These are phyloP conservation scores for Fremontodendron californicum DNA, from an alignment of 345 rosid genomes.

Conservation along the genomic window DNA sequence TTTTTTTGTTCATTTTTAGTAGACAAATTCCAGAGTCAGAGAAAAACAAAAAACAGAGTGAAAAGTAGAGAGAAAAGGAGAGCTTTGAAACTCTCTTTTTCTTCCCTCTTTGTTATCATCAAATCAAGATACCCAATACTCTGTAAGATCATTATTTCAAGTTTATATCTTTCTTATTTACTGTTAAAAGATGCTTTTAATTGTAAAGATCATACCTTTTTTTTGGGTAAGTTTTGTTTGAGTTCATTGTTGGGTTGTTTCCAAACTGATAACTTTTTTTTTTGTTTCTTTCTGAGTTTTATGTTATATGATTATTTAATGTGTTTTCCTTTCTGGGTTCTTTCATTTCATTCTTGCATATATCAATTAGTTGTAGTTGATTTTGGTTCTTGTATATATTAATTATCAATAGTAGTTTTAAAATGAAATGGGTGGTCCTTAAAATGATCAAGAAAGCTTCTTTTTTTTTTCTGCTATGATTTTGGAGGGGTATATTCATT, in stretches of 20 bases:
- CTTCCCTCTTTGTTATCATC: neutral
- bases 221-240: neutral
- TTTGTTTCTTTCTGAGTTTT: neutral
- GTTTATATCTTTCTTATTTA: neutral
- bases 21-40: neutral
- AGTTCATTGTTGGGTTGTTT: neutral
- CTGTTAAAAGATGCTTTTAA: neutral
- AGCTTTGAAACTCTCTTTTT: neutral
- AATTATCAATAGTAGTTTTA: neutral
- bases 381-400: neutral
- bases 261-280: neutral
- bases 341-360: neutral
- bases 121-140: neutral
- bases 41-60: neutral
- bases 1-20: neutral
- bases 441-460: neutral
- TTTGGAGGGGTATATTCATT: neutral
- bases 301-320: neutral
- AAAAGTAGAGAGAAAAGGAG: neutral
- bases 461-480: neutral
- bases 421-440: neutral
- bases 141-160: neutral
- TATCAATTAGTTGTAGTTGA: neutral
- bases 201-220: neutral
- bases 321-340: neutral